A percentile compares a stretch with the other conserved stretches of the same genome.
These are phyloP conservation scores for Aureobasidium uvarum DNA, from an alignment of 2,329 filamentous ascomycete genomes.

Conservation along the genomic window DNA sequence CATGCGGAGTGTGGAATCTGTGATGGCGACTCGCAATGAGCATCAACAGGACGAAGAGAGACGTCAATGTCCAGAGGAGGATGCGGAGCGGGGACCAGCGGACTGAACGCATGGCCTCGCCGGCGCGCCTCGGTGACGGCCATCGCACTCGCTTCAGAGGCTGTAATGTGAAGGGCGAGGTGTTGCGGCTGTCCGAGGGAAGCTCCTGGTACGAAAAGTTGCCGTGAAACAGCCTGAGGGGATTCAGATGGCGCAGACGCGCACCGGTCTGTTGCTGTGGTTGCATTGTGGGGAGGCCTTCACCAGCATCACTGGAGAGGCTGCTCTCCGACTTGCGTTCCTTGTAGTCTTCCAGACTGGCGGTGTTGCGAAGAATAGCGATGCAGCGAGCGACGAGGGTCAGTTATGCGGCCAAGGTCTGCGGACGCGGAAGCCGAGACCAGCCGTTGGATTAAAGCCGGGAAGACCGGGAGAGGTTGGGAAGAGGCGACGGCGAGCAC, in stretches of 20 bases:
- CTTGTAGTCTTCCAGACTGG: conserved; percentile 28
- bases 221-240: conserved; percentile 46
- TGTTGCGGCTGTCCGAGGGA: conserved; percentile 44
- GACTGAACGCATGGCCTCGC: conserved; percentile 32
- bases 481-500: neutral
- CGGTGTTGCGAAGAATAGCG: conserved; percentile 9
- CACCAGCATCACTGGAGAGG: conserved; percentile 29
- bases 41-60: conserved; percentile 43
- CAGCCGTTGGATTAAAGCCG: conserved; percentile 8
- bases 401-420: conserved; percentile 1
- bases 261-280: conserved; percentile 31
- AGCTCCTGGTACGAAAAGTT: conserved; percentile 50
- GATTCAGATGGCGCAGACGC: conserved; percentile 45
- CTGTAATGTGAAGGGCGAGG: conserved; percentile 42
- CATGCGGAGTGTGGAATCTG: neutral
- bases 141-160: conserved; percentile 41
- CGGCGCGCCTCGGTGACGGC: conserved; percentile 40
- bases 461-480: neutral
- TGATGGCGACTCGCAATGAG: conserved; percentile 44
- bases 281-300: conserved; percentile 20
- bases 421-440: conserved; percentile 10
- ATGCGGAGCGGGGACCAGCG: conserved; percentile 45
- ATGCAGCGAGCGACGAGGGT: conserved; percentile 22
- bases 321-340: conserved; percentile 28
- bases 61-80: conserved; percentile 43